Conservation (phyloP, 176 grass and related monocot genomes). For the Musa troglodytarum region DNA sequence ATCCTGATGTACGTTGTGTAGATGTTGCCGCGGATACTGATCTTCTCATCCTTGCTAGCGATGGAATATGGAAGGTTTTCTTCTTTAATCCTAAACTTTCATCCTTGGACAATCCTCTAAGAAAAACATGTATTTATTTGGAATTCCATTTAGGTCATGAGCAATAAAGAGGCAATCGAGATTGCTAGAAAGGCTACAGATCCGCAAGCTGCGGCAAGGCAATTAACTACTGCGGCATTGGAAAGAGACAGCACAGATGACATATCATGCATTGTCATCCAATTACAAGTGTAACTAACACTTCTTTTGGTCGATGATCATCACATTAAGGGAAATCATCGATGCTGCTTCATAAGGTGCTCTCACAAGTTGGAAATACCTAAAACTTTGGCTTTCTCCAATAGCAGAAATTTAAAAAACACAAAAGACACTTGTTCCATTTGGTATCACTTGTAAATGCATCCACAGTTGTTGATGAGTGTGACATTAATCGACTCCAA, state of each 20-base stretch:
- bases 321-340: too few relatives aligned
- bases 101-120: neutral
- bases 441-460: too few relatives aligned
- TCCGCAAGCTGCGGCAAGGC: constrained; percentile 6
- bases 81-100: neutral
- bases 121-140: too few relatives aligned
- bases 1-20: neutral
- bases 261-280: neutral
- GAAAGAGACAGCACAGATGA: constrained; percentile 2
- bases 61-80: constrained; percentile 3
- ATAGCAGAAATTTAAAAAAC: too few relatives aligned
- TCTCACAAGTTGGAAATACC: too few relatives aligned
- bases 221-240: neutral
- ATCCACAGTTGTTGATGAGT: too few relatives aligned
- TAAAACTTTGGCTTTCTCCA: too few relatives aligned
- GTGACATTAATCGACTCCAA: too few relatives aligned
- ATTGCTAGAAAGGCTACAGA: neutral
- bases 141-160: constrained; percentile 5
- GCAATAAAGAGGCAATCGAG: neutral
- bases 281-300: neutral
- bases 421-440: too few relatives aligned
- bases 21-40: neutral
- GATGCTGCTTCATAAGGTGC: too few relatives aligned
- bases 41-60: constrained; percentile 1
- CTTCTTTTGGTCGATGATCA: neutral